Evolutionary conservation across 768 basidiomycete genomes (phyloP).

Genomic region (Termitomyces bulborhizus): DNA sequence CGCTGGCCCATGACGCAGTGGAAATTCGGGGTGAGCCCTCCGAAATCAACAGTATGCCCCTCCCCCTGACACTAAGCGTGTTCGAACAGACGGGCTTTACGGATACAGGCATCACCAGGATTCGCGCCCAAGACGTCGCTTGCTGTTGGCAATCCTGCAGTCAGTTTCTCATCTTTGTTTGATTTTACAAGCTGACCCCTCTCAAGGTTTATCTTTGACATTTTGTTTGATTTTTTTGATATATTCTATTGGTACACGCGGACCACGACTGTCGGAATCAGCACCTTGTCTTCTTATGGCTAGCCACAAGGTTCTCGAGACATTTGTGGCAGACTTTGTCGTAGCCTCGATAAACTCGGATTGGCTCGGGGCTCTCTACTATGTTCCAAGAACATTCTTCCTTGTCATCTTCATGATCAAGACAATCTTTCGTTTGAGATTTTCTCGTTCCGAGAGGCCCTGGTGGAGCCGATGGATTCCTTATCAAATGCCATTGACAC

Average conservation of each 20-base stretch:
- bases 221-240: too few species aligned
- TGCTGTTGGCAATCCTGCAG: conserved; percentile 9
- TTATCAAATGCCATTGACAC: conserved; percentile 15
- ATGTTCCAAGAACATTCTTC: background rate
- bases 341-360: background rate
- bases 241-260: too few species aligned
- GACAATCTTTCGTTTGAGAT: conserved; percentile 17
- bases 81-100: conserved; percentile 17
- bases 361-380: conserved; percentile 2
- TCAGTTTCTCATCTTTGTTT: conserved; percentile 3
- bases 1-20: too few species aligned
- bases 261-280: too few species aligned
- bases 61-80: background rate
- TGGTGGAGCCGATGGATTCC: conserved; percentile 15
- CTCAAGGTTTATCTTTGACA: too few species aligned
- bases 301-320: too few species aligned
- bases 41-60: too few species aligned
- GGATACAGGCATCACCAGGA: conserved; percentile 23
- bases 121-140: conserved; percentile 23
- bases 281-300: too few species aligned
- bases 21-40: too few species aligned
- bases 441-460: conserved; percentile 9
- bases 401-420: conserved; percentile 21
- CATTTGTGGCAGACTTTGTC: background rate
- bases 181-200: too few species aligned